Evolutionary conservation across 2,329 filamentous ascomycete species (phyloP), one percentile per base, ranked within the genome.

Genomic region (Colletotrichum scovillei): DNA sequence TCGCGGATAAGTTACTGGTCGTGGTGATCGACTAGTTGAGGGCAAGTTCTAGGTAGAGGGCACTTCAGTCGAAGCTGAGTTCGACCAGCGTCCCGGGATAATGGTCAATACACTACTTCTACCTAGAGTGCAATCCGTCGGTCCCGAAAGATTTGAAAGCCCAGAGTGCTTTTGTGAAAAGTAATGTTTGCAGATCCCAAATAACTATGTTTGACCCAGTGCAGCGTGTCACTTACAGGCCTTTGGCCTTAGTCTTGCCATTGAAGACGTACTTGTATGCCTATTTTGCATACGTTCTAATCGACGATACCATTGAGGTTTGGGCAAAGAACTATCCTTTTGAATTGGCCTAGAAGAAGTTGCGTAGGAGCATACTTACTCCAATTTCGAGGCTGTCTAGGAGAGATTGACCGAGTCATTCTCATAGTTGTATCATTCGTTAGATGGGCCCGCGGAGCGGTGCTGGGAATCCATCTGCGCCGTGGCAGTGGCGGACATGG

Each of bases 1-100:
- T 74, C 82, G 83, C 74, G 74, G 69, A 28, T 75, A 74, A 26
- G 16, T 30, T 22, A 24, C 46, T 2, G 42, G 16, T n/a, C 32
- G 42, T 2, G 26, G 6, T 24, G 24, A 26, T 22, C 11, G 11
- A 19, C 16, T 28, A 6, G 53, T 24, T 26, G 11, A 5, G 26
- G 19, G 42, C 42, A 49, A 22, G 42, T 49, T n/a, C 42, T n/a
- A 49, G 42, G 19, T 49, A 11, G 19, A 49, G 42, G 42, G 42
- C 7, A 49, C 42, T n/a, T n/a, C 19, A 49, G 19, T 22, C 19
- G 8, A 49, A 22, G 42, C 9, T 4, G 19, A 11, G 4, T n/a
- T 11, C 19, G 19, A 49, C 19, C 42, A n/a, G 42, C 42, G 19
- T 49, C 7, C 42, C 7, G 19, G 8, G 3, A 49, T 49, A n/a